Base-by-base conservation (phyloP, 1,139 yeast species). In the Blastobotrys aristatus region DNA sequence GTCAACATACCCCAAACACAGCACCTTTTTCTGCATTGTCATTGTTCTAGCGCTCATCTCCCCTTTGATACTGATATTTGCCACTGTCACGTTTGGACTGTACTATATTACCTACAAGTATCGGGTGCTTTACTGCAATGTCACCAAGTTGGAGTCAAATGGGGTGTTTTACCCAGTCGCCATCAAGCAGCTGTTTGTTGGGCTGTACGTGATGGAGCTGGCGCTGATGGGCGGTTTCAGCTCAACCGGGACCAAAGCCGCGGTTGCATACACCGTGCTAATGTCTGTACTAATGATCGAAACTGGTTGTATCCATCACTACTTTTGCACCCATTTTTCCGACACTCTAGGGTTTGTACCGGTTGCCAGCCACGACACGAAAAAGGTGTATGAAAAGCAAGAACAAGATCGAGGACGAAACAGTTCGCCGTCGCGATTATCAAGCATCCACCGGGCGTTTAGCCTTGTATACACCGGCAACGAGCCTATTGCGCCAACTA, bases 1-100 rank as follows among this genome's bases (percentile, higher is more conserved):
- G 0, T 74, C 90, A 0, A 65, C 77, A 0, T 88, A 84, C 58
- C 90, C 96, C 0, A 73, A 80, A 0, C 82, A 82, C 55, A 80
- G 96, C 1, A 82, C 85, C 4, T 74, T 85, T 56, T 90, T 84
- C 0, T 77, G 87, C 7, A 86, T 89, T 50, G 87, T 92, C 0
- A 65, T 89, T 29, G 80, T 85, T 0, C 88, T 86, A 58, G 76
- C 88, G 5, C 77, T 87, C 4, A 77, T 89, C 7, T 81, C 95
- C 0, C 97, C 97, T 1, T 57, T 87, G 48, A 84, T 89, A 2
- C 71, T 85, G 3, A 62, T 85, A 0, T 79, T 84, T 55, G 73
- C 86, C 32, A 67, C 79, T 4, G 62, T 84, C 50, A 73, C 88
- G 2, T 77, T 87, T 47, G 57, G 69, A 0, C 63, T 85, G 54